These are phyloP conservation scores for Cryptomeria japonica DNA, from an alignment of 75 land plant species.

Conservation along the genomic window DNA sequence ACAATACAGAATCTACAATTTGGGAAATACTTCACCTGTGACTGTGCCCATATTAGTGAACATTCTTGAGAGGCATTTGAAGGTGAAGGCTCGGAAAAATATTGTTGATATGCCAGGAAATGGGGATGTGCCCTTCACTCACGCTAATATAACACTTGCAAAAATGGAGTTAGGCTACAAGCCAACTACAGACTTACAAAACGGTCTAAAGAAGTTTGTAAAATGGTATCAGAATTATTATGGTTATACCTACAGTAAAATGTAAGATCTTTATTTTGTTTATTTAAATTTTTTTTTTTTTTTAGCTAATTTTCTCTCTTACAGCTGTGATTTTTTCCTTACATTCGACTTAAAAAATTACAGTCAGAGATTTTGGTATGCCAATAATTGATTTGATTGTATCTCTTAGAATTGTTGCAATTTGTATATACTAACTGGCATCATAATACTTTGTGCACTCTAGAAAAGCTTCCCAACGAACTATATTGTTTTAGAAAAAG, in stretches of 20 bases:
- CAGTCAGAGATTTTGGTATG: too few relatives aligned
- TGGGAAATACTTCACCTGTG: constrained; percentile 82
- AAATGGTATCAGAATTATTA: constrained; percentile 75
- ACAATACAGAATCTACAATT: constrained; percentile 63
- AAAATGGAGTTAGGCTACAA: constrained; percentile 62
- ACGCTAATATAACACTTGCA: constrained; percentile 78
- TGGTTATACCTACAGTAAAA: constrained; percentile 15
- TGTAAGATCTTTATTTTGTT: constrained; percentile 9
- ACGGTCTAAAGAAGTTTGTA: constrained; percentile 81
- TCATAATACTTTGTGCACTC: too few relatives aligned
- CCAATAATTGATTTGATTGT: too few relatives aligned
- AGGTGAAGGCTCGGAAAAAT: constrained; percentile 65
- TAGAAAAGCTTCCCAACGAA: too few relatives aligned
- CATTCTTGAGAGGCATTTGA: constrained; percentile 72
- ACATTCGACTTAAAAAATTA: background rate
- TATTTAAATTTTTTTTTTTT: background rate
- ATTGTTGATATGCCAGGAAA: constrained; percentile 77
- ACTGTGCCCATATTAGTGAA: constrained; percentile 61
- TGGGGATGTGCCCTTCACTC: constrained; percentile 86
- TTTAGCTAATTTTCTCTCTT: background rate
- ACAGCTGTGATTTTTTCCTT: background rate
- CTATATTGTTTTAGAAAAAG: background rate
- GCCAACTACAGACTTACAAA: constrained; percentile 67
- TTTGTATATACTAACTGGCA: too few relatives aligned
- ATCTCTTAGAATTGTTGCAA: too few relatives aligned